Conservation (phyloP, 495 filamentous ascomycete species). For the Penicillium lagena region DNA sequence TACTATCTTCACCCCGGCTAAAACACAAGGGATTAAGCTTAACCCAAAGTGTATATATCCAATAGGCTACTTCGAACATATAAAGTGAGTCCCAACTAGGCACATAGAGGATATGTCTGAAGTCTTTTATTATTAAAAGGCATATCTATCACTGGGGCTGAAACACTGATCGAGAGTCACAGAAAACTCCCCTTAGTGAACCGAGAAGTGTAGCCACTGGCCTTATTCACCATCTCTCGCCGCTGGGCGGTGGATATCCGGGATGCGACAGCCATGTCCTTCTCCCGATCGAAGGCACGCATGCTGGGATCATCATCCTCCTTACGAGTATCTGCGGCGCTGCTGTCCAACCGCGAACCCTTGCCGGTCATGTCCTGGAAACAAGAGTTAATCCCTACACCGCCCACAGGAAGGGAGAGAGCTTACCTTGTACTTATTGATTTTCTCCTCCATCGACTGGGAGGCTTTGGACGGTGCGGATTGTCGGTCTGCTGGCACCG, state of each 20-base stretch:
- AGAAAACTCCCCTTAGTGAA: slow-evolving; percentile 72
- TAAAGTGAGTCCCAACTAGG: too few relatives aligned
- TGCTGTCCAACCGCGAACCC: slow-evolving; percentile 55
- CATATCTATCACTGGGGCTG: too few relatives aligned
- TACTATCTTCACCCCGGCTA: too few relatives aligned
- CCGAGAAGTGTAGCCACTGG: slow-evolving; percentile 73
- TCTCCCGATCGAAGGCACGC: slow-evolving; percentile 85
- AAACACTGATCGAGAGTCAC: not conserved
- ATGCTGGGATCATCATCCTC: slow-evolving; percentile 91
- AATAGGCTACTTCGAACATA: too few relatives aligned
- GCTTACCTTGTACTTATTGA: slow-evolving; percentile 53
- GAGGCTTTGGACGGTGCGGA: slow-evolving; percentile 9
- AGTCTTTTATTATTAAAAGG: too few relatives aligned
- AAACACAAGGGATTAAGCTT: too few relatives aligned
- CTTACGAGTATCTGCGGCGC: slow-evolving; percentile 43
- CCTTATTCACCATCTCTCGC: slow-evolving; percentile 71
- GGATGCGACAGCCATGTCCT: slow-evolving; percentile 78
- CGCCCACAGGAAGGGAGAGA: not conserved
- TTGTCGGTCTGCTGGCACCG: slow-evolving; percentile 1
- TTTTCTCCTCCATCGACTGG: slow-evolving; percentile 38
- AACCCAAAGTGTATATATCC: too few relatives aligned
- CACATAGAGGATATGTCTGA: too few relatives aligned
- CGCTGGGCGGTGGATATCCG: slow-evolving; percentile 69
- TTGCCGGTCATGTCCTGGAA: slow-evolving; percentile 53
- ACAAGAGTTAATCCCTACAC: not conserved